Conservation (phyloP, 1,139 yeast genomes). For the Tardiomyces blankii region DNA sequence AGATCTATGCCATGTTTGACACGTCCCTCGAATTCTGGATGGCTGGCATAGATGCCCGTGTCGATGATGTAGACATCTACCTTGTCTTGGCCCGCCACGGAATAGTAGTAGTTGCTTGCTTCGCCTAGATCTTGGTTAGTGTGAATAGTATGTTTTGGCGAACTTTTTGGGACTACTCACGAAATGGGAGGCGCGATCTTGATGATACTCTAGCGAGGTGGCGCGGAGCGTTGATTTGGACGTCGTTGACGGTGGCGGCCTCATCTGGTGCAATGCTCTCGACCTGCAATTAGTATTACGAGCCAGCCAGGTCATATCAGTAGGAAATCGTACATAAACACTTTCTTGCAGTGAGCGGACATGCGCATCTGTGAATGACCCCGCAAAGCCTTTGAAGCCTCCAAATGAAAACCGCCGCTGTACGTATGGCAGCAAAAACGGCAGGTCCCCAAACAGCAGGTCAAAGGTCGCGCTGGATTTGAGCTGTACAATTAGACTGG, state of each 20-base stretch:
- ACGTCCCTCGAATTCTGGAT: constrained; percentile 81
- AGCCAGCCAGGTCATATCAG: background rate
- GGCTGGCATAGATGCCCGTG: constrained; percentile 79
- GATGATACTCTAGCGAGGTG: constrained; percentile 61
- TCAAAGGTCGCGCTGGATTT: constrained; percentile 11
- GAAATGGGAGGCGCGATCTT: constrained; percentile 27
- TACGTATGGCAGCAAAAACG: constrained; percentile 12
- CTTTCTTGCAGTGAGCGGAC: constrained; percentile 11
- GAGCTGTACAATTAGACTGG: constrained; percentile 18
- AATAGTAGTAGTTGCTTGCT: constrained; percentile 24
- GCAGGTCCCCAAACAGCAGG: constrained; percentile 15
- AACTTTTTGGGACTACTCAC: background rate
- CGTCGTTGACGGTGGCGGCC: constrained; percentile 16
- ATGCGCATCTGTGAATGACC: constrained; percentile 15
- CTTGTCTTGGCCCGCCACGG: constrained; percentile 31
- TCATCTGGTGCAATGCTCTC: constrained; percentile 19
- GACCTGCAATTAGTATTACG: constrained; percentile 7
- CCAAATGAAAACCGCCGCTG: constrained; percentile 20
- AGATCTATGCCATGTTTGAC: constrained; percentile 84
- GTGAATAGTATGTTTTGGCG: background rate
- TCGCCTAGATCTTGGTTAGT: constrained; percentile 16
- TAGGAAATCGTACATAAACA: constrained; percentile 1
- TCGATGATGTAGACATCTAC: constrained; percentile 77
- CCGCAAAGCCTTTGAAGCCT: constrained; percentile 18
- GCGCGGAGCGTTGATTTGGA: constrained; percentile 50